These are phyloP conservation scores for Arthrocladium fulminans DNA, from an alignment of 2,329 filamentous ascomycete genomes.

Conservation along the genomic window DNA sequence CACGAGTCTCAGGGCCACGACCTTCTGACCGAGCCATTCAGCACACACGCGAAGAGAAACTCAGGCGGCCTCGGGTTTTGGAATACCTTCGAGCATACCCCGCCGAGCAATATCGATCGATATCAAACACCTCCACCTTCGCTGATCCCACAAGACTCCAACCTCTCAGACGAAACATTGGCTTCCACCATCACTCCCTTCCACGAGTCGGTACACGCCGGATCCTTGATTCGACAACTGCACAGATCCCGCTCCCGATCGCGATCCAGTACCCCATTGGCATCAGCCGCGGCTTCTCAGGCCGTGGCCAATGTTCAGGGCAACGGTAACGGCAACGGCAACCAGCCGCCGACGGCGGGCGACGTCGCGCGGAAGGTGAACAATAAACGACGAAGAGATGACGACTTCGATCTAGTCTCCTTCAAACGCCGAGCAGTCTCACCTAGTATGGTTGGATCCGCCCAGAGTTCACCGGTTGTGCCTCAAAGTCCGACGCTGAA, in stretches of 20 bases:
- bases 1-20: conserved; percentile 41
- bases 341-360: conserved; percentile 47
- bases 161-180: conserved; percentile 29
- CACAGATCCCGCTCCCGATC: conserved; percentile 27
- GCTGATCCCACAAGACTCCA: conserved; percentile 48
- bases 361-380: conserved; percentile 72
- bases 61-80: conserved; percentile 67
- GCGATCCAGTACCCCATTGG: conserved; percentile 35
- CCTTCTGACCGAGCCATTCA: conserved; percentile 46
- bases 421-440: conserved; percentile 90
- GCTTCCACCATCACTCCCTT: conserved; percentile 32
- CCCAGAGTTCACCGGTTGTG: conserved; percentile 78
- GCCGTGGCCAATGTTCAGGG: not conserved
- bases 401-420: conserved; percentile 77
- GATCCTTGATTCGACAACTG: conserved; percentile 22
- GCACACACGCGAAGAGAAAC: conserved; percentile 62
- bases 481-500: conserved; percentile 66
- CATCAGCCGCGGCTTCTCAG: conserved; percentile 17
- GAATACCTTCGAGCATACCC: conserved; percentile 57
- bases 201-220: conserved; percentile 9
- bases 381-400: conserved; percentile 76
- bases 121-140: conserved; percentile 58
- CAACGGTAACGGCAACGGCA: not conserved
- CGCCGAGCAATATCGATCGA: conserved; percentile 37
- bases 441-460: conserved; percentile 66